A percentile compares a stretch with the other conserved stretches of the same genome.
Conservation (phyloP, 2,329 filamentous ascomycete species). For the Pseudovirgaria hyperparasitica region DNA sequence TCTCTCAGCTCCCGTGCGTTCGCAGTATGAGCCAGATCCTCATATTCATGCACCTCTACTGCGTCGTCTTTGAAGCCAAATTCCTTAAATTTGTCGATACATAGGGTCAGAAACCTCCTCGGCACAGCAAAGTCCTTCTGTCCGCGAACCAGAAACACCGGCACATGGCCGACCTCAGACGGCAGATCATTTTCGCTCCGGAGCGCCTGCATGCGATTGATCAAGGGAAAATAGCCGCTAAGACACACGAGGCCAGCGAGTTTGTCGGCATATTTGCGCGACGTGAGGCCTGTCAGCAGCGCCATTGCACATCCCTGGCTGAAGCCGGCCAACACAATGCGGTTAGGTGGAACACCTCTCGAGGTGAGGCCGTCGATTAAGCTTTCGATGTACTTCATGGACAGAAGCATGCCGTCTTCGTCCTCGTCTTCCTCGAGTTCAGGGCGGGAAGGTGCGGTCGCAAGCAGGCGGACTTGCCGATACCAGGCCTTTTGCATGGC, state of each 20-base stretch:
- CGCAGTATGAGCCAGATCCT: constrained; percentile 34
- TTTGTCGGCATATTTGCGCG: constrained; percentile 24
- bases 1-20: constrained; percentile 31
- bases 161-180: constrained; percentile 20
- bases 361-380: constrained; percentile 29
- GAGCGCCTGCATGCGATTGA: constrained; percentile 24
- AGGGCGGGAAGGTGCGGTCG: constrained; percentile 26
- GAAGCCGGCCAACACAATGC: constrained; percentile 36
- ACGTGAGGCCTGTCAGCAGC: constrained; percentile 29
- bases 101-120: constrained; percentile 28
- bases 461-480: constrained; percentile 26
- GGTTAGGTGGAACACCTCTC: constrained; percentile 26
- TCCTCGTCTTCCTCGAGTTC: constrained; percentile 35
- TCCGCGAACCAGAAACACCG: constrained; percentile 35
- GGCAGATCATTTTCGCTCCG: constrained; percentile 24
- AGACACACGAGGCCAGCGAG: constrained; percentile 30
- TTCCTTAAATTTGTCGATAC: constrained; percentile 26
- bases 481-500: constrained; percentile 36
- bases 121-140: constrained; percentile 36
- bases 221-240: constrained; percentile 35
- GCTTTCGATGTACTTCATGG: constrained; percentile 27
- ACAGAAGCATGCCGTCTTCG: constrained; percentile 29
- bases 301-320: constrained; percentile 35
- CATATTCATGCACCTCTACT: constrained; percentile 33
- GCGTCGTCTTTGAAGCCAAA: constrained; percentile 26